Conservation (phyloP, 1,284 basidiomycete species). For the Butyriboletus appendiculatus region DNA sequence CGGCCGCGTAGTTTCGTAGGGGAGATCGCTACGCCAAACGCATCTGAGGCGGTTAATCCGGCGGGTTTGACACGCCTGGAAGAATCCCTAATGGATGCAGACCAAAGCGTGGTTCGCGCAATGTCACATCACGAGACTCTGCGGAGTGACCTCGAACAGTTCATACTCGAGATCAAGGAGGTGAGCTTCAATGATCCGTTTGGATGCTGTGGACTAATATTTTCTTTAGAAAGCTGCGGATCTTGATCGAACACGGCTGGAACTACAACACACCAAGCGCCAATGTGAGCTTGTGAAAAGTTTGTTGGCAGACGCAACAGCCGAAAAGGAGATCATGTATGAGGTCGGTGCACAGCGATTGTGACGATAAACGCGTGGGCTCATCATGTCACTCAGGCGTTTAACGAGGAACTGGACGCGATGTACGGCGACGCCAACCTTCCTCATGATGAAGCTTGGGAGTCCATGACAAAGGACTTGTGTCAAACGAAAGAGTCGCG, state of each 20-base stretch:
- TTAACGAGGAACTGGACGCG: constrained; percentile 88
- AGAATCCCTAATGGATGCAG: constrained; percentile 56
- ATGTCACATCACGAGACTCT: constrained; percentile 54
- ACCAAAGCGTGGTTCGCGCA: constrained; percentile 53
- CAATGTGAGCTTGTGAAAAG: constrained; percentile 78
- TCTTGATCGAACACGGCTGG: constrained; percentile 59
- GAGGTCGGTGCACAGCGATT: constrained; percentile 54
- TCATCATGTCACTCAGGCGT: constrained; percentile 55
- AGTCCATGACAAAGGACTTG: constrained; percentile 71
- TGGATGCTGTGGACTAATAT: background rate
- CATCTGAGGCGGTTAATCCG: constrained; percentile 28
- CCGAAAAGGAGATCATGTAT: constrained; percentile 89
- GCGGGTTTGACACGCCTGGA: constrained; percentile 43
- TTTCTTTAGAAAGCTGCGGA: constrained; percentile 52
- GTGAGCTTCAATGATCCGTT: constrained; percentile 35
- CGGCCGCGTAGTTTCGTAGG: constrained; percentile 38
- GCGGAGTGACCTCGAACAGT: constrained; percentile 46
- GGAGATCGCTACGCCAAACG: constrained; percentile 24
- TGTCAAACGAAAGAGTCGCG: constrained; percentile 73
- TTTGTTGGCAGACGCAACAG: constrained; percentile 72
- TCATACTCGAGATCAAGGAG: constrained; percentile 57
- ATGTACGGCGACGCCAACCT: constrained; percentile 84
- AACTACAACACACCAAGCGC: constrained; percentile 67
- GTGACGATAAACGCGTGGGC: constrained; percentile 7
- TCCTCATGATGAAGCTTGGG: constrained; percentile 78